Percentiles rank a stretch among this genome's conserved stretches.
Conservation (phyloP, 345 rosid genomes). For the Eucalyptus albens region DNA sequence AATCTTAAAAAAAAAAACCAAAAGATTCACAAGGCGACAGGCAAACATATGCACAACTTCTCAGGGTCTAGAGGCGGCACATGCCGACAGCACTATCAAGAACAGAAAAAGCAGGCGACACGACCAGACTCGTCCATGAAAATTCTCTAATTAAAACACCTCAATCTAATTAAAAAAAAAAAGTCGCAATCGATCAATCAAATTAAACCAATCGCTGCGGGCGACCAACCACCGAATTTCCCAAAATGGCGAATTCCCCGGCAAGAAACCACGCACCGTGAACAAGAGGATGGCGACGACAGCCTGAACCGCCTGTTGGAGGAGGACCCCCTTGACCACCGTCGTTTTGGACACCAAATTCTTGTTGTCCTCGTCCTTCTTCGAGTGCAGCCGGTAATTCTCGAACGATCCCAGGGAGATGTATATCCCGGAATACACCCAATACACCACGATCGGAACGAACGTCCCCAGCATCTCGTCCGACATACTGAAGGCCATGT, state of each 20-base stretch:
- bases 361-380: constrained; percentile 67
- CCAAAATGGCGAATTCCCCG: neutral
- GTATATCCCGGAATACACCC: constrained; percentile 79
- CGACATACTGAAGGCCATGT: constrained; percentile 52
- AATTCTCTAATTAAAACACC: neutral
- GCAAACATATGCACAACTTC: neutral
- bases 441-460: constrained; percentile 63
- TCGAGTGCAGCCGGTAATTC: constrained; percentile 68
- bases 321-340: constrained; percentile 79
- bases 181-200: neutral
- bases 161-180: neutral
- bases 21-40: neutral
- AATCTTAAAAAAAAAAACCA: neutral
- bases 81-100: neutral
- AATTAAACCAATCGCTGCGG: neutral
- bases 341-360: constrained; percentile 59
- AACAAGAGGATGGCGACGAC: constrained; percentile 65
- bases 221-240: neutral
- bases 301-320: constrained; percentile 73
- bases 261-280: constrained; percentile 21
- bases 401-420: constrained; percentile 33
- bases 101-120: neutral
- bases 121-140: neutral
- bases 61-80: neutral
- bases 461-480: constrained; percentile 76